Percentiles rank a stretch among this genome's conserved stretches.
Evolutionary conservation across 305 asterid species (phyloP).

Genomic region (Fraxinus greggii): DNA sequence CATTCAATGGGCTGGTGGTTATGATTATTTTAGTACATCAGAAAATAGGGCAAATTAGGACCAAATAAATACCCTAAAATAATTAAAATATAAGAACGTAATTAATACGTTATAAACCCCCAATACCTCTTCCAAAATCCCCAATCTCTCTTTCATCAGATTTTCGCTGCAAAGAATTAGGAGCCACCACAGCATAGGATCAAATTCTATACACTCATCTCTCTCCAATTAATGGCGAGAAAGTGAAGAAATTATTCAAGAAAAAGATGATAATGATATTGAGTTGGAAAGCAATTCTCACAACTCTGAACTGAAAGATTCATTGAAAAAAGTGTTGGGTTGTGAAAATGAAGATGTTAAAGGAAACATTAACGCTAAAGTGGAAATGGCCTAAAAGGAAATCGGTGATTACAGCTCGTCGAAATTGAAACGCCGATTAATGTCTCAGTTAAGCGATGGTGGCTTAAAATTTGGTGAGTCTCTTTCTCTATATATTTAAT

Average conservation of each 20-base stretch:
- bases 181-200: no score
- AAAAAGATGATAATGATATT: constrained; percentile 14
- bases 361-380: constrained; percentile 29
- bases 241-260: constrained; percentile 17
- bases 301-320: constrained; percentile 32
- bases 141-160: no score
- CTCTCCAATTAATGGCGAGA: background rate
- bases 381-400: constrained; percentile 37
- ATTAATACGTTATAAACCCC: no score
- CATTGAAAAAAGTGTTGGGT: constrained; percentile 38
- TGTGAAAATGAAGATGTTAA: constrained; percentile 21
- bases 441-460: constrained; percentile 32
- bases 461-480: constrained; percentile 77
- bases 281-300: constrained; percentile 18
- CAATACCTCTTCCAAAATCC: no score
- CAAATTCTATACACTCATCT: no score
- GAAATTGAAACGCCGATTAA: constrained; percentile 62
- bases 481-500: background rate
- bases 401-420: constrained; percentile 21
- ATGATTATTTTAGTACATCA: no score
- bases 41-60: no score
- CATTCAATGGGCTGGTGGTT: no score
- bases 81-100: no score
- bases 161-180: no score
- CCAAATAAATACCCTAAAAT: no score